Conservation (phyloP, 164 flowering plant genomes). For the Stephania yunnanensis region DNA sequence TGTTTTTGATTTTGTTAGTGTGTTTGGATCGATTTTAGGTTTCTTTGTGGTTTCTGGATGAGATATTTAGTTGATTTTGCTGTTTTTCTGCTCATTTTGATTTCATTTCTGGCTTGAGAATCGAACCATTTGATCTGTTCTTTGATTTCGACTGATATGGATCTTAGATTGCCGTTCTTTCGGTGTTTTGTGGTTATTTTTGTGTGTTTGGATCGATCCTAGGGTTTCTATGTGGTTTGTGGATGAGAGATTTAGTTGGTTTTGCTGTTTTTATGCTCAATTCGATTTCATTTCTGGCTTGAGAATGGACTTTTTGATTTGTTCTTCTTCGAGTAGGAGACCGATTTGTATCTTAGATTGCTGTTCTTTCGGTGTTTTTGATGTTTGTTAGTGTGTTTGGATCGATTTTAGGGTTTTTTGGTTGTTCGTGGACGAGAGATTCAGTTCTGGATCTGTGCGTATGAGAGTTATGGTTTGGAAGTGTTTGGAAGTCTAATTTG, state of each 20-base stretch:
- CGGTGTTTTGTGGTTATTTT: no score
- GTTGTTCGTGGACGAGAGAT: neutral
- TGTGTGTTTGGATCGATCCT: no score
- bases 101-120: neutral
- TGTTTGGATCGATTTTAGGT: neutral
- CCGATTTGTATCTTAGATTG: neutral
- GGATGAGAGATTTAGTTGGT: no score
- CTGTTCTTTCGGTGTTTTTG: neutral
- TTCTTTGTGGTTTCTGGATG: neutral
- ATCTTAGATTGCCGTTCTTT: no score
- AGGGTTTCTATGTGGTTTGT: no score
- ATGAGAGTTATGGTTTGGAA: no score
- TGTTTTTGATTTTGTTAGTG: neutral
- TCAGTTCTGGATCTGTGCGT: neutral
- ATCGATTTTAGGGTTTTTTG: neutral
- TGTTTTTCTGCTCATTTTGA: neutral
- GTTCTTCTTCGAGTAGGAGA: no score
- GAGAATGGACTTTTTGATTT: neutral
- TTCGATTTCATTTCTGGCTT: neutral
- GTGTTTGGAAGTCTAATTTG: no score
- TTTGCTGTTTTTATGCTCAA: no score
- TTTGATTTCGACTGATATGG: neutral
- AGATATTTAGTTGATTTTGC: neutral
- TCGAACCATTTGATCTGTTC: neutral
- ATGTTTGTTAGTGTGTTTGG: neutral